Conservation (phyloP, 2,329 filamentous ascomycete genomes). For the Clonostachys byssicola region DNA sequence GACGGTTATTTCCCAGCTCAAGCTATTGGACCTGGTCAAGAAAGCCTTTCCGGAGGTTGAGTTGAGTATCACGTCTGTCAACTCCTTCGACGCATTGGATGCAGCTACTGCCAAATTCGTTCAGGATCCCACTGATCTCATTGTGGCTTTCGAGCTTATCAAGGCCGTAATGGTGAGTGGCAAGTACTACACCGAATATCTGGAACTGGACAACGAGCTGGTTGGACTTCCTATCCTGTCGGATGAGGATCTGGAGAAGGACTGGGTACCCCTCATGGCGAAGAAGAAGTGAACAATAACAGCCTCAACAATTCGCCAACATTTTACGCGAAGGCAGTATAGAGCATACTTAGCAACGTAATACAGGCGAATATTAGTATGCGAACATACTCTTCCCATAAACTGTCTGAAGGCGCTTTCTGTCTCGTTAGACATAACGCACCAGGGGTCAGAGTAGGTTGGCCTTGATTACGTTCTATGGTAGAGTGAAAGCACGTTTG, state of each 20-base stretch:
- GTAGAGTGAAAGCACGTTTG: no score
- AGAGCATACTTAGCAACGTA: no score
- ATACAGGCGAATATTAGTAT: no score
- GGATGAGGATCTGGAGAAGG: background rate
- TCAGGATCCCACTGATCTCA: background rate
- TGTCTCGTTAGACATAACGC: no score
- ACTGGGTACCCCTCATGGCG: background rate
- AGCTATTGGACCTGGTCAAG: constrained; percentile 34
- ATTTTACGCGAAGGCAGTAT: no score
- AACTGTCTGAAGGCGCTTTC: no score
- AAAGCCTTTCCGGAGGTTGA: constrained; percentile 30
- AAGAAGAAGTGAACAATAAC: no score
- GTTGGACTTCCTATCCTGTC: background rate
- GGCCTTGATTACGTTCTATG: no score
- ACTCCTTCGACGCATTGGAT: background rate
- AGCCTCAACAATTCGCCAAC: no score
- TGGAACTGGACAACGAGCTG: background rate
- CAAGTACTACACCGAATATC: background rate
- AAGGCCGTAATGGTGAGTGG: background rate
- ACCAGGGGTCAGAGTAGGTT: no score
- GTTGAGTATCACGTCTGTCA: constrained; percentile 30
- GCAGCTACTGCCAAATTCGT: background rate
- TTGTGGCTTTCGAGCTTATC: background rate
- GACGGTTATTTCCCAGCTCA: constrained; percentile 30
- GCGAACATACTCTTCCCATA: no score